Base-by-base conservation (phyloP, 352 stramenopile genomes). In the Phytophthora citrophthora region DNA sequence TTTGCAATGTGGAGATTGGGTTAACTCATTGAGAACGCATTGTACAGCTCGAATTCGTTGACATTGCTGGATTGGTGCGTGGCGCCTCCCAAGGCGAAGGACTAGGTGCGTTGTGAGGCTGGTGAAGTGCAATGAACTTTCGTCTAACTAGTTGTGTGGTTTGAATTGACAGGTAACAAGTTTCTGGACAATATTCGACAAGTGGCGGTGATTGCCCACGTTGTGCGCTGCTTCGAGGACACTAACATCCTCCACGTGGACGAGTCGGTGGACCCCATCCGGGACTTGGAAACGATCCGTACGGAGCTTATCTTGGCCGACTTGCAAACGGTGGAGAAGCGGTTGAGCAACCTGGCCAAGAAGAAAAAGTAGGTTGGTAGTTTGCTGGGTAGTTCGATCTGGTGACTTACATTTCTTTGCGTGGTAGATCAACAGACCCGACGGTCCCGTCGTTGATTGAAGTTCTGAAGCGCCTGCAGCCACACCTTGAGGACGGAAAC, bases 231-330 rank as follows among this genome's bases (percentile, higher is more conserved):
- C 79, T 99, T 99, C 65, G 94, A 99, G 53, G 92, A 99, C 78
- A 91, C 96, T 16, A 97, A 99, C 81, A 97, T 99, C 52, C 91
- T 99, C 56, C 95, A 98, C 77, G 97, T 99, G 16, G 95, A 99
- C 68, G 95, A 96, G 34, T 91, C 68, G 2, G 91, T 99, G 11
- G 91, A 99, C 76, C 96, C 97, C 6, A 72, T 99, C 24, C 79
- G 96, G n/a, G 98, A 99, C 76, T 83, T 98, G 2, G 94, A 99
- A 18, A 93, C 98, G n/a, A 99, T 99, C 64, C 97, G 98, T 62
- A 87, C 97, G 1, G 98, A 99, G 74, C 79, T 99, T 20, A 91
- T 98, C 26, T 85, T 99, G 57, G 90, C 95, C 2, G 86, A 94
- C 53, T 68, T 94, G 54, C 80, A 94, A 60, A 90, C 79, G 4